Evolutionary conservation across 176 grass and related monocot genomes (phyloP).

Genomic region (Tillandsia leiboldiana): DNA sequence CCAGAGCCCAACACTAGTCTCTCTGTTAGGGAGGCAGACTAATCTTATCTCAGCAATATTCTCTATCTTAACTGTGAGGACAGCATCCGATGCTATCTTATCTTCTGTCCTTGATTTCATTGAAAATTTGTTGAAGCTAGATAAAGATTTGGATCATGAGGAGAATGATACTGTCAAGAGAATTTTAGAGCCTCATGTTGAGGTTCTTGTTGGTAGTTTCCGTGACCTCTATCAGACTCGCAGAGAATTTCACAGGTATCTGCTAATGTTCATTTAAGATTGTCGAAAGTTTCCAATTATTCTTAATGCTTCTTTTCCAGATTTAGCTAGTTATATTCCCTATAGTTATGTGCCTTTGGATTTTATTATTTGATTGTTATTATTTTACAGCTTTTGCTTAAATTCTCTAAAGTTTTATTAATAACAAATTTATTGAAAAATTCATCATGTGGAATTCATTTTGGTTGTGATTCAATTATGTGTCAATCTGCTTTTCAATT

Average conservation of each 20-base stretch:
- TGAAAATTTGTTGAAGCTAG: conserved; percentile 81
- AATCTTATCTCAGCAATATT: conserved; percentile 73
- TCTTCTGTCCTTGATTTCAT: conserved; percentile 67
- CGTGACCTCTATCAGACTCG: conserved; percentile 64
- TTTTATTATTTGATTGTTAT: too few species aligned
- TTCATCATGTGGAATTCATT: too few species aligned
- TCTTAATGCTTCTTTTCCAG: background rate
- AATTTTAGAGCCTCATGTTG: conserved; percentile 67
- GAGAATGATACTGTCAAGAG: conserved; percentile 43
- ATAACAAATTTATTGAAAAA: too few species aligned
- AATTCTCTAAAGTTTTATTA: too few species aligned
- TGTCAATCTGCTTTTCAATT: too few species aligned
- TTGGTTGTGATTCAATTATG: too few species aligned
- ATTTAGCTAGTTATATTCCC: background rate
- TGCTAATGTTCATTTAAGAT: conserved; percentile 3
- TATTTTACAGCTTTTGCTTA: too few species aligned
- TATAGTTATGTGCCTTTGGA: background rate
- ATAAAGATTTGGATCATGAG: conserved; percentile 55
- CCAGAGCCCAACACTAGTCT: conserved; percentile 53
- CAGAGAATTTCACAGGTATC: conserved; percentile 61
- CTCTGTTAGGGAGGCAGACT: conserved; percentile 43
- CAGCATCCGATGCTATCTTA: conserved; percentile 60
- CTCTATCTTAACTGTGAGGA: conserved; percentile 84
- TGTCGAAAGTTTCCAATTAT: conserved; percentile 10
- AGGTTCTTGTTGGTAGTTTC: conserved; percentile 69